Conservation (phyloP, 1,139 yeast genomes). For the Williopsis jadinii region DNA sequence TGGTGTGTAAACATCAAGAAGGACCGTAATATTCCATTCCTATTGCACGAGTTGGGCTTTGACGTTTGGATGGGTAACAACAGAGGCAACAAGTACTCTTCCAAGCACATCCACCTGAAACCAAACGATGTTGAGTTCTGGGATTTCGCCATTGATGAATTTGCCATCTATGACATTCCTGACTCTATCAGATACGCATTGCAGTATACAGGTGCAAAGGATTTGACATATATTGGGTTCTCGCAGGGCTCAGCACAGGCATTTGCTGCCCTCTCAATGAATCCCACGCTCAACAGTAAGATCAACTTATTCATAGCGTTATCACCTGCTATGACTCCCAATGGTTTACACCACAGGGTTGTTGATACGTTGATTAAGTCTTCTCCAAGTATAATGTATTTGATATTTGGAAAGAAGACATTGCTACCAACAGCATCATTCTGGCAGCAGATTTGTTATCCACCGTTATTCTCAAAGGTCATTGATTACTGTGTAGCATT, state of each 20-base stretch:
- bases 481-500: constrained; percentile 64
- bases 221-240: constrained; percentile 67
- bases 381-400: constrained; percentile 67
- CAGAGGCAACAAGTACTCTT: constrained; percentile 80
- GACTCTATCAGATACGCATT: constrained; percentile 54
- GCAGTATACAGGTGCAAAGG: constrained; percentile 30
- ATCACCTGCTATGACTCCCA: constrained; percentile 94
- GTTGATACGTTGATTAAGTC: constrained; percentile 74
- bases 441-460: constrained; percentile 80
- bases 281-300: constrained; percentile 59
- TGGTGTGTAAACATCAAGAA: constrained; percentile 74
- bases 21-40: constrained; percentile 63
- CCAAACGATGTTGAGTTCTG: constrained; percentile 53
- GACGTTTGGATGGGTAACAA: constrained; percentile 92
- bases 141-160: constrained; percentile 77
- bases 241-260: constrained; percentile 88
- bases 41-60: constrained; percentile 69
- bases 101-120: constrained; percentile 37
- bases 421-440: constrained; percentile 71
- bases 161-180: constrained; percentile 69
- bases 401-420: constrained; percentile 68
- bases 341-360: constrained; percentile 67
- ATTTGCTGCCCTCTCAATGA: constrained; percentile 69
- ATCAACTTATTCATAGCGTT: constrained; percentile 70
- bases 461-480: constrained; percentile 67